phyloP scores from a whole-genome alignment of 805 yeast species.

The Debaryomyces castellii region DNA sequence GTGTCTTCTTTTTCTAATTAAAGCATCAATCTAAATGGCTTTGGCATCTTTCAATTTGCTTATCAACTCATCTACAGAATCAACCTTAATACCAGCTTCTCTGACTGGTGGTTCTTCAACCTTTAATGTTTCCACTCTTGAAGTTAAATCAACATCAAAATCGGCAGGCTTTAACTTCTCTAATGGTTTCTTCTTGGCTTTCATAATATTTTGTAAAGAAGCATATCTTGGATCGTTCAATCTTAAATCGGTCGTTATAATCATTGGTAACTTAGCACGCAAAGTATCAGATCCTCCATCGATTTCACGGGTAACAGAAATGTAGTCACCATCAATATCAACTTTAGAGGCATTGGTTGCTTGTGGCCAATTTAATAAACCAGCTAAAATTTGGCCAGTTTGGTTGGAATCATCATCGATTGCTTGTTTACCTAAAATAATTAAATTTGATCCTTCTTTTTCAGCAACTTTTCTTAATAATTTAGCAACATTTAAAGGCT shows the following conservation, averaged over 20 bases:
- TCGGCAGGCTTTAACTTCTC: constrained; percentile 62
- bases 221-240: constrained; percentile 95
- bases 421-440: constrained; percentile 93
- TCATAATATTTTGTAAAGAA: constrained; percentile 95
- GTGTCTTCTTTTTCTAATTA: neutral
- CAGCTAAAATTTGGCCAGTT: constrained; percentile 96
- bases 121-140: constrained; percentile 65
- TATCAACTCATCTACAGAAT: constrained; percentile 77
- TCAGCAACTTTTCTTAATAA: constrained; percentile 72
- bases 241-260: constrained; percentile 90
- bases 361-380: constrained; percentile 91
- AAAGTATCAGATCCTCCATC: constrained; percentile 94
- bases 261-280: constrained; percentile 73
- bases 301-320: constrained; percentile 83
- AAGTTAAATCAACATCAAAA: constrained; percentile 62
- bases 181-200: constrained; percentile 95
- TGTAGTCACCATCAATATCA: constrained; percentile 53
- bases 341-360: constrained; percentile 94
- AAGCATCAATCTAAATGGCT: constrained; percentile 47
- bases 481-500: constrained; percentile 90
- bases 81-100: constrained; percentile 78
- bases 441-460: constrained; percentile 68
- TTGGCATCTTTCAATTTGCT: constrained; percentile 74
- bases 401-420: constrained; percentile 94
- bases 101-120: constrained; percentile 87